Percentiles rank a stretch among this genome's conserved stretches.
Evolutionary conservation across 1,284 basidiomycete genomes (phyloP).

Genomic region (Ustanciosporium gigantosporum): DNA sequence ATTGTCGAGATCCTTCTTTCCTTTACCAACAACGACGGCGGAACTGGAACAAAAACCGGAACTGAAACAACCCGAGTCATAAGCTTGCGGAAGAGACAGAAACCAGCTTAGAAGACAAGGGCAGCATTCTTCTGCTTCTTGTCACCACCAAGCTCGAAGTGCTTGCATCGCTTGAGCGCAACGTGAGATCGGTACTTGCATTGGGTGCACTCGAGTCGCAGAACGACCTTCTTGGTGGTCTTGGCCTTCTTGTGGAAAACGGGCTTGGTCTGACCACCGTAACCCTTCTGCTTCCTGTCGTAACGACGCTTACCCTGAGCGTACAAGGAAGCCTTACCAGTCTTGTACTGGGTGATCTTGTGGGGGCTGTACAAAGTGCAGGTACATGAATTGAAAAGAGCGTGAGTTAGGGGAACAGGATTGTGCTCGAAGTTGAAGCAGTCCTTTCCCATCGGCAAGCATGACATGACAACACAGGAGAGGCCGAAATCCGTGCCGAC

Average conservation of each 20-base stretch:
- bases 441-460: too few species aligned
- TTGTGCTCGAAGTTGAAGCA: too few species aligned
- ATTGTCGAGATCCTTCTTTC: too few species aligned
- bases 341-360: conserved; percentile 63
- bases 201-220: conserved; percentile 93
- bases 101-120: conserved; percentile 72
- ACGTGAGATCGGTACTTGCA: conserved; percentile 87
- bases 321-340: conserved; percentile 61
- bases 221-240: conserved; percentile 96
- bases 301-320: conserved; percentile 99
- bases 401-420: too few species aligned
- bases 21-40: too few species aligned
- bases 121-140: conserved; percentile 99
- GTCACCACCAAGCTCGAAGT: conserved; percentile 99
- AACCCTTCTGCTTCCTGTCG: conserved; percentile 94
- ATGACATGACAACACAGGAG: too few species aligned
- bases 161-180: conserved; percentile 97
- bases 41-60: too few species aligned
- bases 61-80: too few species aligned
- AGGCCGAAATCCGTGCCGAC: too few species aligned
- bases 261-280: conserved; percentile 99
- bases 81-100: too few species aligned
- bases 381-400: too few species aligned
- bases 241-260: conserved; percentile 97
- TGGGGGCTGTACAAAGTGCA: conserved; percentile 47